These are phyloP conservation scores for Collybia nuda DNA, from an alignment of 768 basidiomycete species.

Conservation along the genomic window DNA sequence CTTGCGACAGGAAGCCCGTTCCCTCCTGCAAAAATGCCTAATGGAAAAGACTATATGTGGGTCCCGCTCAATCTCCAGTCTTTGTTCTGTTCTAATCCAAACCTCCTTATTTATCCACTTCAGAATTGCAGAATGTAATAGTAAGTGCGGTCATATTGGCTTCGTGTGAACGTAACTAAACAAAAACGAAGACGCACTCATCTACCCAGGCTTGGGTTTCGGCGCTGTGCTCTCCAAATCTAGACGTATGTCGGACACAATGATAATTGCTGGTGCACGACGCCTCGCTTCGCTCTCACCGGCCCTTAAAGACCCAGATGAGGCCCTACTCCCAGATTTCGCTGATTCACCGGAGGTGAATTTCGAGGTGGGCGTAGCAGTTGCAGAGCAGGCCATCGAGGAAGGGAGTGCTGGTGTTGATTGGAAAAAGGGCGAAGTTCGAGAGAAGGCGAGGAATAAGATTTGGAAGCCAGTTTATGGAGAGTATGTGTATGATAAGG, in stretches of 20 bases:
- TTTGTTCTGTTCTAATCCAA: not conserved
- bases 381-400: slow-evolving; percentile 73
- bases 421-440: slow-evolving; percentile 60
- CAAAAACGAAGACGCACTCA: slow-evolving; percentile 54
- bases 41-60: slow-evolving; percentile 66
- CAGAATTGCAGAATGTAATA: slow-evolving; percentile 77
- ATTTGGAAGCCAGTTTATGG: slow-evolving; percentile 69
- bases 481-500: slow-evolving; percentile 60
- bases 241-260: slow-evolving; percentile 69
- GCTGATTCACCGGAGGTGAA: slow-evolving; percentile 71
- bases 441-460: slow-evolving; percentile 45
- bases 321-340: slow-evolving; percentile 76
- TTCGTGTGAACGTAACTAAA: no score
- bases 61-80: slow-evolving; percentile 17
- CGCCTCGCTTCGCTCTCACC: slow-evolving; percentile 78
- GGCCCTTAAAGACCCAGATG: slow-evolving; percentile 67
- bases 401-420: slow-evolving; percentile 65
- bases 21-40: slow-evolving; percentile 64
- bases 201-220: slow-evolving; percentile 85
- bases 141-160: slow-evolving; percentile 24
- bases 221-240: slow-evolving; percentile 74
- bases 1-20: slow-evolving; percentile 88
- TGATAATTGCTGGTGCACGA: slow-evolving; percentile 82
- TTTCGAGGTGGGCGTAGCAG: slow-evolving; percentile 79
- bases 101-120: not conserved